Conservation (phyloP, 805 yeast genomes). For the Starmerella bacillaris region DNA sequence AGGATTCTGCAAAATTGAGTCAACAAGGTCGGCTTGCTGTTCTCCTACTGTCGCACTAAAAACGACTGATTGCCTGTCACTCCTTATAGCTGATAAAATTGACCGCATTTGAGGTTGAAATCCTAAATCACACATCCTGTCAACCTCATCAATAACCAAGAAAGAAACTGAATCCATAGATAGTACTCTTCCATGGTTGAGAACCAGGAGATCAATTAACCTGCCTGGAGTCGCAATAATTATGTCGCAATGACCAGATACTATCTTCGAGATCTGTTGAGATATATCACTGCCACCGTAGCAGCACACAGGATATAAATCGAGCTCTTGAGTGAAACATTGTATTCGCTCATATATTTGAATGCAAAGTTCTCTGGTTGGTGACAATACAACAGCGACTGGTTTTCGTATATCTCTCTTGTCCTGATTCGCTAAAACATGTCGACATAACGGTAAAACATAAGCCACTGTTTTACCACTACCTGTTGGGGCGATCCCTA, state of each 20-base stretch:
- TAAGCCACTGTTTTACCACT: constrained; percentile 90
- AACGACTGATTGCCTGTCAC: constrained; percentile 73
- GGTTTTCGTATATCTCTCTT: constrained; percentile 36
- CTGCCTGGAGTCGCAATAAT: constrained; percentile 93
- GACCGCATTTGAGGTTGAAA: constrained; percentile 89
- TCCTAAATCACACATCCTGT: constrained; percentile 90
- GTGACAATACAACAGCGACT: constrained; percentile 60
- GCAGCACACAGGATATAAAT: constrained; percentile 50
- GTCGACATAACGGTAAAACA: constrained; percentile 67
- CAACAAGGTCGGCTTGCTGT: constrained; percentile 59
- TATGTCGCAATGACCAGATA: constrained; percentile 56
- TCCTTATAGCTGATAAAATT: constrained; percentile 56
- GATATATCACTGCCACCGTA: constrained; percentile 77
- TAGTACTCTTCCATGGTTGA: constrained; percentile 62
- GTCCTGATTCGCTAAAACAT: constrained; percentile 55
- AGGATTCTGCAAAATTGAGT: constrained; percentile 43
- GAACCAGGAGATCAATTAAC: constrained; percentile 68
- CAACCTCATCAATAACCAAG: constrained; percentile 89
- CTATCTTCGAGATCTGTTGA: constrained; percentile 55
- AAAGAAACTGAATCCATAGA: constrained; percentile 54
- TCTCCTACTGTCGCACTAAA: constrained; percentile 90
- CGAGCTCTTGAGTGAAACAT: constrained; percentile 33
- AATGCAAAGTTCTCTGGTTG: constrained; percentile 79
- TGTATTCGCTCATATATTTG: constrained; percentile 50
- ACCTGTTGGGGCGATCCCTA: constrained; percentile 92